Evolutionary conservation across 495 filamentous ascomycete species (phyloP).

Genomic region (Penicillium riverlandense): DNA sequence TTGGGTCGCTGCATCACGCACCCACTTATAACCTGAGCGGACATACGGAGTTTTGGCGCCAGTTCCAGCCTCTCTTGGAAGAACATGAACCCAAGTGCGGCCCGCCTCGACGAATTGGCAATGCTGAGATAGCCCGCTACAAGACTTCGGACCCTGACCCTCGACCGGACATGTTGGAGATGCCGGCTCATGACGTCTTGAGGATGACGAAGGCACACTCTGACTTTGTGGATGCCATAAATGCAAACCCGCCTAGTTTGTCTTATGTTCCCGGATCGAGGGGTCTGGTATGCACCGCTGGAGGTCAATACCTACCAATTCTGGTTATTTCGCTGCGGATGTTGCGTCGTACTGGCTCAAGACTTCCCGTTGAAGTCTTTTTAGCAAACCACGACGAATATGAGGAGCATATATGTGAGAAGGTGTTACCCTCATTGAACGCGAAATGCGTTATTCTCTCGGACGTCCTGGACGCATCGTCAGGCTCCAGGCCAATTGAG

Average conservation of each 20-base stretch:
- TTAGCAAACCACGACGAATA: conserved; percentile 35
- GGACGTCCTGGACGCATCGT: conserved; percentile 14
- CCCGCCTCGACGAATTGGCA: not conserved
- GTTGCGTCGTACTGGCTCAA: conserved; percentile 42
- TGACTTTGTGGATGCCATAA: conserved; percentile 22
- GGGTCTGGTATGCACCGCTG: conserved; percentile 37
- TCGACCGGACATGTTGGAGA: not conserved
- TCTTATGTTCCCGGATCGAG: conserved; percentile 25
- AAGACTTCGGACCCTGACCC: not conserved
- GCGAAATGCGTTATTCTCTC: conserved; percentile 38
- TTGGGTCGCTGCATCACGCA: too few relatives aligned
- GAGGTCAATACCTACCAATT: conserved; percentile 26
- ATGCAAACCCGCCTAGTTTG: conserved; percentile 16
- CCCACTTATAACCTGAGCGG: too few relatives aligned
- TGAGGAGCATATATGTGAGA: conserved; percentile 40
- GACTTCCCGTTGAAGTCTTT: conserved; percentile 46
- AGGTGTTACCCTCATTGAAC: conserved; percentile 32
- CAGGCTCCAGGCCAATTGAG: conserved; percentile 9
- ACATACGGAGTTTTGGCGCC: not conserved
- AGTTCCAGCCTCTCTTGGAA: conserved; percentile 5
- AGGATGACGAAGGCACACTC: conserved; percentile 24
- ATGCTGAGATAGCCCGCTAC: not conserved
- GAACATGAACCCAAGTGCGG: conserved; percentile 2
- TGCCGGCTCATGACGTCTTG: not conserved
- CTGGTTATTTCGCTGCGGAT: conserved; percentile 41